Base-by-base conservation (phyloP, 441 rosid genomes). In the Euphorbia corollata region DNA sequence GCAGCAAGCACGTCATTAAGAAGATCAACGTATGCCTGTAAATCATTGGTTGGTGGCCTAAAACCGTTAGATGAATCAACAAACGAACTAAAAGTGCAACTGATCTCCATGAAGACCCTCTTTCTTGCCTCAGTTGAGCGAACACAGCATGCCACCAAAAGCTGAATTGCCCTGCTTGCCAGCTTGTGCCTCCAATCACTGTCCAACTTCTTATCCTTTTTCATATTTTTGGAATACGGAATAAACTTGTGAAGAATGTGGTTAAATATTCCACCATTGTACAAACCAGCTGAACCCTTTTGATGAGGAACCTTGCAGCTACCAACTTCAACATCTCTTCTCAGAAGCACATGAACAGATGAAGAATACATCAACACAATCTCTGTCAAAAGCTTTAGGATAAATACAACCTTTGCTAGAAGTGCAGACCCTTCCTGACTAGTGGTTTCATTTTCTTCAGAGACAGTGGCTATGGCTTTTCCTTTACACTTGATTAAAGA, bases 101-200 rank as follows among this genome's bases (percentile, higher is more conserved):
- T 81, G 43, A 94, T 85, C 81, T 91, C 98, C 9, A 88, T 73
- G 70, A 91, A 89, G 58, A 91, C 73, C 79, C 99, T 86, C 87
- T 68, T 88, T 81, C 92, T 91, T 58, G 94, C 97, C 80, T 94
- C 99, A 55, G 83, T 77, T 73, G 99, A 91, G 38, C 99, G 92
- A 71, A 91, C 91, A 75, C 98, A 89, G 68, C 96, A 83, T 9
- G 91, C 96, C 77, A 91, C 99, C 77, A 94, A 78, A 77, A 89
- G 85, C 62, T 91, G 96, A 77, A 85, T 88, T 63, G 97, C 92
- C 68, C 94, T 82, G 71, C 78, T 82, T 48, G 92, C 92, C 61
- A 94, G 85, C 75, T 91, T 94, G 74, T 89, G 86, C 79, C 80
- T 83, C 99, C 99, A 94, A 75, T 94, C 94, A 79, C 90, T 80